Base-by-base conservation (phyloP, 106 monocot species). In the Dendrobium catenatum region DNA sequence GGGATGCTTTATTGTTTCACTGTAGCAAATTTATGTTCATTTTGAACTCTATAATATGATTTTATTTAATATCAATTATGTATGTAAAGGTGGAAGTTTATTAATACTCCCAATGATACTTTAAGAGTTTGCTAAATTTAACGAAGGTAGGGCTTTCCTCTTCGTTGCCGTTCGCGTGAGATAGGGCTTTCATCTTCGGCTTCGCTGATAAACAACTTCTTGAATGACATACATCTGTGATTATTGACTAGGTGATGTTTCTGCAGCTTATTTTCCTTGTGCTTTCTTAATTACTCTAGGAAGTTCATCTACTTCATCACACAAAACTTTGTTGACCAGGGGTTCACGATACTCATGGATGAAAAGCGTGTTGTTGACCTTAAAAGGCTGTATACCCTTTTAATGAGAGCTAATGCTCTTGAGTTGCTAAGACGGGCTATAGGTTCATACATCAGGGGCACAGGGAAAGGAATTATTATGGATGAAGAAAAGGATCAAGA, bases 401-500 rank as follows among this genome's bases (percentile, higher is more conserved):
- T 99, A 70, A 72, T 78, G 68, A 89, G 89, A 81, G 93, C 91
- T 72, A 86, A 93, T 93, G 83, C 99, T 82, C 90, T 99, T 87
- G 99, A 99, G 48, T 78, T 88, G 58, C 68, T 99, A 81, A 88
- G 88, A 55, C 95, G 93, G 85, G 91, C 91, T 20, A 90, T 99
- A 73, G 88, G 90, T 61, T 89, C 91, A 83, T 99, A 95, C 59
- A 89, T 95, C 20, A 87, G 92, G 41, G 90, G 93, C 64, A 95
- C 89, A 59, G 95, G 99, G 8, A 93, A 99, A 72, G 80, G 89
- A 26, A 88, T 99, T 80, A 80, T 99, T 48, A 99, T 90, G 93
- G 99, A 99, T 81, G 99, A 99, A 85, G 99, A 99, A 81, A 99
- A 99, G 76, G 99, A 99, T 54, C 93, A 88, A 83, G 99, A 99